A percentile compares a stretch with the other conserved stretches of the same genome.
phyloP scores from a whole-genome alignment of 2,329 filamentous ascomycete genomes.

The Arthrinium puccinioides region DNA sequence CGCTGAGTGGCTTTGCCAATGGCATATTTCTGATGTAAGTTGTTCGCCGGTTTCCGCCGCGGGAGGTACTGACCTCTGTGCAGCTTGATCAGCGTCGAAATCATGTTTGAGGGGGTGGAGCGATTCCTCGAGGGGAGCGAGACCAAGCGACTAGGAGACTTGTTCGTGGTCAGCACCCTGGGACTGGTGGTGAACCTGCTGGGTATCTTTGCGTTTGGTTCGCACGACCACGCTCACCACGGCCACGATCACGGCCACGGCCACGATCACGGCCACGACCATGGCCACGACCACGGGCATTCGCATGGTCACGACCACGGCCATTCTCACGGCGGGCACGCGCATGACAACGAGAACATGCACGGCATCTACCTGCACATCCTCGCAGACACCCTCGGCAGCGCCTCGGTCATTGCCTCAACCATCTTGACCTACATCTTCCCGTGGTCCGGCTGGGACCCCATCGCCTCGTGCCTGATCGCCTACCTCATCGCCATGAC shows the following conservation, averaged over 20 bases:
- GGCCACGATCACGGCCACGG: slow-evolving; percentile 19
- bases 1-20: slow-evolving; percentile 91
- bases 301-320: slow-evolving; percentile 28
- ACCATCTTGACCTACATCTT: slow-evolving; percentile 81
- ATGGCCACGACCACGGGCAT: slow-evolving; percentile 24
- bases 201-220: slow-evolving; percentile 78
- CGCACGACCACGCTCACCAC: slow-evolving; percentile 46
- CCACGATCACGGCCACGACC: slow-evolving; percentile 26
- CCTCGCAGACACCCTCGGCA: slow-evolving; percentile 88
- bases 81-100: slow-evolving; percentile 89
- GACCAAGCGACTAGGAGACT: slow-evolving; percentile 75
- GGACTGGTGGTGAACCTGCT: slow-evolving; percentile 88
- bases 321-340: slow-evolving; percentile 20
- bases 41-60: background rate
- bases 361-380: slow-evolving; percentile 94
- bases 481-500: slow-evolving; percentile 90
- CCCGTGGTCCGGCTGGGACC: slow-evolving; percentile 92
- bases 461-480: slow-evolving; percentile 87
- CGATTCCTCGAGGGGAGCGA: slow-evolving; percentile 76
- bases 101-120: slow-evolving; percentile 90
- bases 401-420: slow-evolving; percentile 87
- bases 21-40: slow-evolving; percentile 84
- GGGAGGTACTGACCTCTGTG: slow-evolving; percentile 2
- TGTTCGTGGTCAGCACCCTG: slow-evolving; percentile 80
- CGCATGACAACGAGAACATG: slow-evolving; percentile 87